Conservation (phyloP, 108 stramenopile species). For the Nitzschia sp. region DNA sequence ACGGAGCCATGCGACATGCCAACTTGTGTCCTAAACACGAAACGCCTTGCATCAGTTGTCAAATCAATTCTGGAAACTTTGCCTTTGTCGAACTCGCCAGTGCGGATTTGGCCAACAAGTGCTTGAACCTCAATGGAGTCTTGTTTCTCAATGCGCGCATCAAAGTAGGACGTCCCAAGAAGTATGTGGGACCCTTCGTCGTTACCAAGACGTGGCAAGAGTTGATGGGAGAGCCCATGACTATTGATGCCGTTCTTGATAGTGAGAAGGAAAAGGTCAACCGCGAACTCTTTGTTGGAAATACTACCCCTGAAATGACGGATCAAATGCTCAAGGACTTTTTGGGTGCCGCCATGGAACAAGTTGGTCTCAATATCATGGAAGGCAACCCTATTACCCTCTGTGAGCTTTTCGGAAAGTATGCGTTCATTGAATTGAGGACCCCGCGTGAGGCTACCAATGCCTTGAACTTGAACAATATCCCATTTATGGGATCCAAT, state of each 20-base stretch:
- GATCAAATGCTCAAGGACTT: constrained; percentile 85
- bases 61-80: constrained; percentile 80
- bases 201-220: constrained; percentile 83
- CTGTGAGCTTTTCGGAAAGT: constrained; percentile 86
- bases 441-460: constrained; percentile 82
- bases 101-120: constrained; percentile 73
- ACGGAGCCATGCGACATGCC: constrained; percentile 90
- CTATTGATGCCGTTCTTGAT: constrained; percentile 55
- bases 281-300: constrained; percentile 92
- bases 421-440: constrained; percentile 90
- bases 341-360: constrained; percentile 79
- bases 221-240: constrained; percentile 74
- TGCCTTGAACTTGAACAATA: constrained; percentile 91
- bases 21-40: constrained; percentile 63
- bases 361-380: constrained; percentile 74
- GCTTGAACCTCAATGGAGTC: constrained; percentile 85
- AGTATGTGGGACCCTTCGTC: constrained; percentile 80
- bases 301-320: constrained; percentile 92
- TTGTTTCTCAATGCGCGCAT: constrained; percentile 82
- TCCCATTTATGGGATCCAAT: constrained; percentile 85
- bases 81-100: constrained; percentile 85
- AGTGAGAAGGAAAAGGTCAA: constrained; percentile 77
- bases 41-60: constrained; percentile 71
- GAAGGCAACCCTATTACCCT: constrained; percentile 86
- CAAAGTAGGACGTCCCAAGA: constrained; percentile 85